Evolutionary conservation across 2,329 filamentous ascomycete genomes (phyloP).

Genomic region (Claviceps cyperi): DNA sequence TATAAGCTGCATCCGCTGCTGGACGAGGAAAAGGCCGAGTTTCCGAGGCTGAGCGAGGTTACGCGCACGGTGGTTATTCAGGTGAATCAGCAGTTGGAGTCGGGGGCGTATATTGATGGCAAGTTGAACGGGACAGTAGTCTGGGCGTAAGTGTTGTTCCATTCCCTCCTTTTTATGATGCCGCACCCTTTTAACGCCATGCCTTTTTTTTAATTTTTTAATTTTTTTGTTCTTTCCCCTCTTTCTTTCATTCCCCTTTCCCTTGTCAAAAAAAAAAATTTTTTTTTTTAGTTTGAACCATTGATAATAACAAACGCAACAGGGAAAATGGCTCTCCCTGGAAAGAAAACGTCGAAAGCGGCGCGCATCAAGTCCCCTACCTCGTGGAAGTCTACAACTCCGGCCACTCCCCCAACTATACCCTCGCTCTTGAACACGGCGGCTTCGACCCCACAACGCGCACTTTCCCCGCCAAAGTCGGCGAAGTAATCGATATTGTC

Average conservation of each 20-base stretch:
- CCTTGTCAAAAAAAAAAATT: no score
- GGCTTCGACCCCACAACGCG: conserved; percentile 38
- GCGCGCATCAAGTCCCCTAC: conserved; percentile 5
- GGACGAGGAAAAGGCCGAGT: conserved; percentile 9
- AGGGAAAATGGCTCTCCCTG: conserved; percentile 24
- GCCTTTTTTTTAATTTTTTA: background rate
- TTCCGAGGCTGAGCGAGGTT: conserved; percentile 30
- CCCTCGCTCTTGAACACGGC: conserved; percentile 30
- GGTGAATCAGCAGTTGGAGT: conserved; percentile 23
- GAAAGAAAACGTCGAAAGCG: conserved; percentile 18
- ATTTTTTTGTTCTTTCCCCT: background rate
- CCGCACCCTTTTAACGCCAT: background rate
- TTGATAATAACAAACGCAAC: background rate
- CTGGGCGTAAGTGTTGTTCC: conserved; percentile 23
- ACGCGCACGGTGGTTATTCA: conserved; percentile 34
- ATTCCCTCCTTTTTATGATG: background rate
- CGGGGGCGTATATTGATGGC: conserved; percentile 16
- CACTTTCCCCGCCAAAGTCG: conserved; percentile 37
- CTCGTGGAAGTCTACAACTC: conserved; percentile 7
- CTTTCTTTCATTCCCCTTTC: background rate
- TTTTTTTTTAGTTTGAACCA: no score
- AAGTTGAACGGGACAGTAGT: conserved; percentile 16
- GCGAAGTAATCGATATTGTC: conserved; percentile 42
- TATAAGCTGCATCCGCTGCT: conserved; percentile 27
- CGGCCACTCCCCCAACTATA: conserved; percentile 30